phyloP scores from a whole-genome alignment of 805 yeast genomes.

The Wickerhamiella siamensis region DNA sequence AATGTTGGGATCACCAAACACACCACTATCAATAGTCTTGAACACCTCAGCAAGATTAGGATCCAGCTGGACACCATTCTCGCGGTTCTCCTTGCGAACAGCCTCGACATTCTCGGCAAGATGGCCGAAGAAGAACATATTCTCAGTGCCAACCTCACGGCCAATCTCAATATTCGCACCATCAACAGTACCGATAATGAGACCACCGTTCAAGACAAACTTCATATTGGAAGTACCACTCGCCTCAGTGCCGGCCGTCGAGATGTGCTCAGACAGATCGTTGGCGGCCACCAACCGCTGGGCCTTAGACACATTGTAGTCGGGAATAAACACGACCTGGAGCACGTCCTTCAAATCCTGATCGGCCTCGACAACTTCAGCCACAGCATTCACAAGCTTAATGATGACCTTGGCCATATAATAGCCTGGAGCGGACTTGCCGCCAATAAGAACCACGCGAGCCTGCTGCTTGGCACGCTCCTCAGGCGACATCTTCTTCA shows the following conservation, averaged over 20 bases:
- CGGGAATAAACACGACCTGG: constrained; percentile 81
- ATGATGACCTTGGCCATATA: constrained; percentile 88
- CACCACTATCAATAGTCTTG: constrained; percentile 47
- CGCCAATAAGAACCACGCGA: constrained; percentile 75
- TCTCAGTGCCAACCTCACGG: constrained; percentile 85
- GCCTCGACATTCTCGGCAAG: constrained; percentile 82
- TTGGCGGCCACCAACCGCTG: constrained; percentile 83
- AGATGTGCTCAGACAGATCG: constrained; percentile 83
- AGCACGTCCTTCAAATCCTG: constrained; percentile 57
- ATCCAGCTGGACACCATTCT: constrained; percentile 46
- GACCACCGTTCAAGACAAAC: constrained; percentile 86
- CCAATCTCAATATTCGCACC: constrained; percentile 95
- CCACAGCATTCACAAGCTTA: constrained; percentile 69
- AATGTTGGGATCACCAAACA: constrained; percentile 51
- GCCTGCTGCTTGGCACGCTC: constrained; percentile 54
- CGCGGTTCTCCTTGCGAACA: constrained; percentile 59
- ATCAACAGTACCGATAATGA: constrained; percentile 88
- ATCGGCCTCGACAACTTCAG: constrained; percentile 68
- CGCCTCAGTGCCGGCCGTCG: constrained; percentile 96
- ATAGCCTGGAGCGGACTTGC: constrained; percentile 96
- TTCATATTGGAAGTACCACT: constrained; percentile 95
- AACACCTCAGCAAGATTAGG: constrained; percentile 49
- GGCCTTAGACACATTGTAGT: constrained; percentile 88
- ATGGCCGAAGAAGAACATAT: constrained; percentile 83
- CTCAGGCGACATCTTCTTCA: constrained; percentile 51